Evolutionary conservation across 2,329 filamentous ascomycete species (phyloP).

Genomic region (Nectriaceae sp.): DNA sequence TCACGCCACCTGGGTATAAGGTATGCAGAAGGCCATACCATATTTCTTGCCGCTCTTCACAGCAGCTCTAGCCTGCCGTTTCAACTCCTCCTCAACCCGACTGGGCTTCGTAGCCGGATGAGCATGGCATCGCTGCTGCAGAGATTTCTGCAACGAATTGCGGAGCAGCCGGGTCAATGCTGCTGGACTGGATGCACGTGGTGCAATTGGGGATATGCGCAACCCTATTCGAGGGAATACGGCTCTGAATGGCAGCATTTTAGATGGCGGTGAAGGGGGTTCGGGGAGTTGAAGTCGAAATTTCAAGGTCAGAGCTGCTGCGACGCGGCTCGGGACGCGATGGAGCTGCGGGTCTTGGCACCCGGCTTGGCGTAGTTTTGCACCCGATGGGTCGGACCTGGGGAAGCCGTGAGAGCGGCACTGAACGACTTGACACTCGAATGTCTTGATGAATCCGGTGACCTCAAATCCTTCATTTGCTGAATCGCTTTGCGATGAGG

Average conservation of each 20-base stretch:
- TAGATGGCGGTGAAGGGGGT: conserved; percentile 5
- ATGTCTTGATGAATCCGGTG: no score
- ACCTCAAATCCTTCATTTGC: no score
- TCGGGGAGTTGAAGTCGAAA: conserved; percentile 1
- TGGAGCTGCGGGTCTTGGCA: conserved; percentile 2
- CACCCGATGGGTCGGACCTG: no score
- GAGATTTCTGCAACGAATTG: conserved; percentile 24
- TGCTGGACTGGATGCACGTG: background rate
- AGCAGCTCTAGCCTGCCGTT: conserved; percentile 28
- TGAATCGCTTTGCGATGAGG: no score
- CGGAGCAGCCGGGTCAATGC: conserved; percentile 16
- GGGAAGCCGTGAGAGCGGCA: no score
- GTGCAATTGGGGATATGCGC: conserved; percentile 12
- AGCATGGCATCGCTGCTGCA: conserved; percentile 30
- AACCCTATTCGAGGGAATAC: conserved; percentile 20
- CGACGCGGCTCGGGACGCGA: background rate
- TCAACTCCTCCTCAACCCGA: conserved; percentile 27
- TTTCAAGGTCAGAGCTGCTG: conserved; percentile 14
- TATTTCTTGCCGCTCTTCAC: conserved; percentile 19
- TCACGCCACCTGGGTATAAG: background rate
- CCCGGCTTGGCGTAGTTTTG: no score
- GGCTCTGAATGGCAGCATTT: conserved; percentile 24
- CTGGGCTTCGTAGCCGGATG: conserved; percentile 13
- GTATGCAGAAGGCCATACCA: conserved; percentile 13
- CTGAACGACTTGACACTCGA: no score